Conservation (phyloP, 75 land plant species). For the Chamaecyparis obtusa region DNA sequence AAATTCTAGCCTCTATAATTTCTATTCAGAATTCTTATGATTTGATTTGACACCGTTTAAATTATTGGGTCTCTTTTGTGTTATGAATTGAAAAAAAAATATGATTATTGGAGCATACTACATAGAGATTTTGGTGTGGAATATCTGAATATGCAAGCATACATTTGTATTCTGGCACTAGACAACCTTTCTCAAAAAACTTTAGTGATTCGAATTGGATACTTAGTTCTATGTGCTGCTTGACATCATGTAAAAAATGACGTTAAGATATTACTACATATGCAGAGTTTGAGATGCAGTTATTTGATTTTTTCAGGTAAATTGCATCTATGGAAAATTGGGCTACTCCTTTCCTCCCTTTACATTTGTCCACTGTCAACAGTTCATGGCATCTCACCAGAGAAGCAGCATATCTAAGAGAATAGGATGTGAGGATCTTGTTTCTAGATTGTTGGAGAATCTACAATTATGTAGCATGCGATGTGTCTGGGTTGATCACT, state of each 20-base stretch:
- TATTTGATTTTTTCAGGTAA: conserved; percentile 20
- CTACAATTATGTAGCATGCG: conserved; percentile 16
- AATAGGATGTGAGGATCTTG: not conserved
- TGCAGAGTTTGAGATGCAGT: not conserved
- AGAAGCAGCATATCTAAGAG: not conserved
- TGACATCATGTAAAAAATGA: not conserved
- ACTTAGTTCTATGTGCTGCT: not conserved
- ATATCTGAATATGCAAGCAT: not conserved
- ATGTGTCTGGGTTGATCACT: conserved; percentile 27
- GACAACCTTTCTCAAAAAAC: not conserved
- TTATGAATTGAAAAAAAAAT: not conserved
- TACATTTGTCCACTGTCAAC: conserved; percentile 18
- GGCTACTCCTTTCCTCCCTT: conserved; percentile 23
- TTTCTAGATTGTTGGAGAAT: conserved; percentile 16
- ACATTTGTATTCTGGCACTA: not conserved
- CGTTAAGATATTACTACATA: not conserved
- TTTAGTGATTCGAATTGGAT: not conserved
- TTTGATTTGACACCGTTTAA: not conserved
- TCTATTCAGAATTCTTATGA: not conserved
- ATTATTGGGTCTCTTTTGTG: not conserved
- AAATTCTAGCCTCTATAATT: not conserved
- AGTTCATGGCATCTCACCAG: conserved; percentile 9
- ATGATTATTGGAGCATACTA: not conserved
- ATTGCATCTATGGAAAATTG: conserved; percentile 5
- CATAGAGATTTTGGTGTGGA: not conserved